These are phyloP conservation scores for Pythium rhizo-oryzae DNA, from an alignment of 352 stramenopile genomes.

Conservation along the genomic window DNA sequence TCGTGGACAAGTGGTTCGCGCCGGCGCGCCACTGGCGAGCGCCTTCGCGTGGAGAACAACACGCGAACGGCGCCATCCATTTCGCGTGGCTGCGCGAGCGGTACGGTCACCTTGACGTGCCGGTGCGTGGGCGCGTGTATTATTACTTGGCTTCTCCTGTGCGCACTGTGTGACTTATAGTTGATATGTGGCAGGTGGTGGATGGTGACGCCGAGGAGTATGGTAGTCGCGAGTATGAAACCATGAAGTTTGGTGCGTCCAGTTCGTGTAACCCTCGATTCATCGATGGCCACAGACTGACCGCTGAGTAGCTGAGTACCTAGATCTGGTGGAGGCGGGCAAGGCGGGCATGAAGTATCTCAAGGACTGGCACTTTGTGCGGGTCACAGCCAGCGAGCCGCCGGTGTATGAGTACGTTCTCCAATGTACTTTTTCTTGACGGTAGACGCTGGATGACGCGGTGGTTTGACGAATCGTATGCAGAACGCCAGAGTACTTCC, in stretches of 20 bases:
- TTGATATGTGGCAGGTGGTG: conserved; percentile 35
- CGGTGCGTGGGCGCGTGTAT: conserved; percentile 34
- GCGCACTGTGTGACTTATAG: background rate
- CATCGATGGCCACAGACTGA: background rate
- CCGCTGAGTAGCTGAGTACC: conserved; percentile 51
- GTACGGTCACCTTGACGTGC: conserved; percentile 58
- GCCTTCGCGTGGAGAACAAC: background rate
- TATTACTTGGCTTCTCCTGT: background rate
- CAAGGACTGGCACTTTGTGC: conserved; percentile 89
- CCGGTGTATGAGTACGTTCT: conserved; percentile 61
- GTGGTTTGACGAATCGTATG: conserved; percentile 4
- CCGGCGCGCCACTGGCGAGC: conserved; percentile 22
- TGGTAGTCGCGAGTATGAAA: conserved; percentile 52
- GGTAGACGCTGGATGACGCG: too few species aligned
- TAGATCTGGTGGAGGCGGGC: conserved; percentile 53
- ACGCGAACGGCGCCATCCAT: conserved; percentile 36
- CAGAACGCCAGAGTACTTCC: conserved; percentile 86
- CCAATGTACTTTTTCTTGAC: background rate
- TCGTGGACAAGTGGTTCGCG: conserved; percentile 45
- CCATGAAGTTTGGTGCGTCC: conserved; percentile 60
- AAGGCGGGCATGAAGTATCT: conserved; percentile 67
- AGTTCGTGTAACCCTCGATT: background rate
- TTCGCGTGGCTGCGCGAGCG: conserved; percentile 39
- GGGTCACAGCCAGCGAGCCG: conserved; percentile 41
- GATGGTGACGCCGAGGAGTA: conserved; percentile 64